A percentile compares a stretch with the other conserved stretches of the same genome.
Conservation (phyloP, 2,329 filamentous ascomycete genomes). For the Colletotrichum sp. region DNA sequence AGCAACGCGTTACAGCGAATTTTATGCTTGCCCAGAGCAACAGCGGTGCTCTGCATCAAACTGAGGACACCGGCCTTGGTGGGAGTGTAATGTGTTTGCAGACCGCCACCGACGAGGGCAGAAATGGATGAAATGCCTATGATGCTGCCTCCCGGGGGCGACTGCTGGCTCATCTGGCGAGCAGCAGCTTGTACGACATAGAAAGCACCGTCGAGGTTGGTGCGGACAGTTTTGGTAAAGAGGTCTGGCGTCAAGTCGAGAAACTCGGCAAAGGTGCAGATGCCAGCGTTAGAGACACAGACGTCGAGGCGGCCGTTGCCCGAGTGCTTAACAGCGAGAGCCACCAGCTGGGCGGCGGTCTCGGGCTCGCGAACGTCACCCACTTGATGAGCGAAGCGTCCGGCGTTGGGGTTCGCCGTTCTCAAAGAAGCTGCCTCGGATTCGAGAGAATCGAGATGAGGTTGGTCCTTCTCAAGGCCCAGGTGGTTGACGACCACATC, state of each 20-base stretch:
- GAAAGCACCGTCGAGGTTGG: conserved; percentile 89
- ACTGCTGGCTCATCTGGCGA: conserved; percentile 75
- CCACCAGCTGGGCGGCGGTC: conserved; percentile 73
- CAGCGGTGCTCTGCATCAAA: conserved; percentile 83
- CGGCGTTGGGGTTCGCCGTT: conserved; percentile 47
- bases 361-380: conserved; percentile 81
- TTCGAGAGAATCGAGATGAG: conserved; percentile 58
- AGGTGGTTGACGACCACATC: conserved; percentile 83
- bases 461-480: conserved; percentile 56
- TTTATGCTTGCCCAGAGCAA: conserved; percentile 75
- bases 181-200: conserved; percentile 86
- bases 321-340: conserved; percentile 66
- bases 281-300: conserved; percentile 87
- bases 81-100: conserved; percentile 85
- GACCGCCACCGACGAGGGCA: conserved; percentile 77
- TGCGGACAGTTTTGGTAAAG: conserved; percentile 73
- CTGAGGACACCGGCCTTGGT: conserved; percentile 84
- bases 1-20: conserved; percentile 86
- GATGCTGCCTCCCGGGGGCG: conserved; percentile 76
- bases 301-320: conserved; percentile 67
- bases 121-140: conserved; percentile 78
- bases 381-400: conserved; percentile 68
- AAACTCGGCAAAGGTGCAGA: conserved; percentile 90
- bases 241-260: conserved; percentile 74
- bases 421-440: conserved; percentile 54